phyloP scores from a whole-genome alignment of 2,329 filamentous ascomycete genomes.

The Septoria petroselini region DNA sequence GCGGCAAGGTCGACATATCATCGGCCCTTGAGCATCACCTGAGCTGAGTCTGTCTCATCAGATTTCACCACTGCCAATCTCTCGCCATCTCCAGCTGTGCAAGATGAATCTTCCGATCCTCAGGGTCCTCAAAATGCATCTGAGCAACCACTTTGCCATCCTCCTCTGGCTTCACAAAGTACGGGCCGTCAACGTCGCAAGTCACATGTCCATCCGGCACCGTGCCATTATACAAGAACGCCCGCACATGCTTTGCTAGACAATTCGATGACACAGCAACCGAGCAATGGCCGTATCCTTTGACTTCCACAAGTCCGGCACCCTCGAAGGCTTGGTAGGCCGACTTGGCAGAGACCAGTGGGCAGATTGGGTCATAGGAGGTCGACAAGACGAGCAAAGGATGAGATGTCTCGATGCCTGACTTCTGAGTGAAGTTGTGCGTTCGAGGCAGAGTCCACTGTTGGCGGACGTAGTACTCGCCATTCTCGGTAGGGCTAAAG shows the following conservation, averaged over 20 bases:
- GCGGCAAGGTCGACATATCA: too few relatives aligned
- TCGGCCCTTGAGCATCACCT: too few relatives aligned
- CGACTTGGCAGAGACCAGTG: conserved; percentile 23
- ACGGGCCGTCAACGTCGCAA: conserved; percentile 26
- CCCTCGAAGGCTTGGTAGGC: conserved; percentile 20
- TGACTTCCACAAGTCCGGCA: conserved; percentile 23
- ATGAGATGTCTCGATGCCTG: conserved; percentile 20
- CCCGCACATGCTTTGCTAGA: conserved; percentile 23
- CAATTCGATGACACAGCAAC: conserved; percentile 26
- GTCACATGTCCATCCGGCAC: conserved; percentile 22
- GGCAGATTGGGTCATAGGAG: conserved; percentile 27
- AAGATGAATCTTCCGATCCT: conserved; percentile 24
- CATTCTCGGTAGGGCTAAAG: conserved; percentile 24
- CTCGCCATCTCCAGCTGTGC: conserved; percentile 27
- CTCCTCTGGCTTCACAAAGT: conserved; percentile 27
- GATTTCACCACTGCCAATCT: conserved; percentile 22
- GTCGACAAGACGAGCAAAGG: conserved; percentile 25
- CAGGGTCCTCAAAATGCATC: conserved; percentile 17
- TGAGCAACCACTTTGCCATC: conserved; percentile 25
- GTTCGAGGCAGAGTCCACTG: conserved; percentile 23
- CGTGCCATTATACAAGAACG: conserved; percentile 25
- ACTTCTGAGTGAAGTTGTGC: conserved; percentile 23
- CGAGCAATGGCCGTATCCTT: conserved; percentile 27
- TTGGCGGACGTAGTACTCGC: conserved; percentile 20
- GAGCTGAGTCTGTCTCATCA: too few relatives aligned